These are phyloP conservation scores for Chrysoporthe cubensis DNA, from an alignment of 2,329 filamentous ascomycete genomes.

Conservation along the genomic window DNA sequence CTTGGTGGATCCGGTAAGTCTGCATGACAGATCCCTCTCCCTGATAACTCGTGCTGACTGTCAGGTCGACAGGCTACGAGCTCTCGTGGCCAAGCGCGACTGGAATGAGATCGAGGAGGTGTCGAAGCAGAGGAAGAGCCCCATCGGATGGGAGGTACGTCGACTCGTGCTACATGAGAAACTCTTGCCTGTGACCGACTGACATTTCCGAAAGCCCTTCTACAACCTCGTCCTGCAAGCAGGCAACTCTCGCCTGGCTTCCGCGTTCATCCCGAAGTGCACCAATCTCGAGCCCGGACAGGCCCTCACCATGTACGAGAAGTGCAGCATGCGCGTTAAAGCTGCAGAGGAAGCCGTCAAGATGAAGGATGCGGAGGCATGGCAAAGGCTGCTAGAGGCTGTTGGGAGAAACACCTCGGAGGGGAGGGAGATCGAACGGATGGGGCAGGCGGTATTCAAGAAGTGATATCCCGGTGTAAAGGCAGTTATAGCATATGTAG, in stretches of 20 bases:
- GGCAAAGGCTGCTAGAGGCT: conserved; percentile 73
- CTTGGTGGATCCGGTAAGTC: conserved; percentile 76
- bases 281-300: conserved; percentile 69
- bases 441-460: conserved; percentile 66
- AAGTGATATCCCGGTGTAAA: conserved; percentile 36
- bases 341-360: conserved; percentile 91
- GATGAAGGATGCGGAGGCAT: conserved; percentile 75
- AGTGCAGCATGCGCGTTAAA: conserved; percentile 86
- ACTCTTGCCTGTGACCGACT: not conserved
- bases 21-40: not conserved
- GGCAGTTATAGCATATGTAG: not conserved
- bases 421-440: conserved; percentile 78
- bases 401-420: conserved; percentile 71
- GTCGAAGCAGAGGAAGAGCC: conserved; percentile 76
- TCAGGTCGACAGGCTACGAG: conserved; percentile 67
- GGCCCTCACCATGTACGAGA: conserved; percentile 90
- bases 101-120: conserved; percentile 93
- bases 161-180: not conserved
- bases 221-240: conserved; percentile 88
- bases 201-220: conserved; percentile 67
- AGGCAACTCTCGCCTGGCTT: conserved; percentile 85
- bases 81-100: conserved; percentile 85
- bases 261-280: conserved; percentile 87
- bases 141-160: conserved; percentile 93
- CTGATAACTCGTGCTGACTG: not conserved